These are phyloP conservation scores for Sphagnum magellanicum DNA, from an alignment of 228 moss, liverwort and hornwort genomes.

Conservation along the genomic window DNA sequence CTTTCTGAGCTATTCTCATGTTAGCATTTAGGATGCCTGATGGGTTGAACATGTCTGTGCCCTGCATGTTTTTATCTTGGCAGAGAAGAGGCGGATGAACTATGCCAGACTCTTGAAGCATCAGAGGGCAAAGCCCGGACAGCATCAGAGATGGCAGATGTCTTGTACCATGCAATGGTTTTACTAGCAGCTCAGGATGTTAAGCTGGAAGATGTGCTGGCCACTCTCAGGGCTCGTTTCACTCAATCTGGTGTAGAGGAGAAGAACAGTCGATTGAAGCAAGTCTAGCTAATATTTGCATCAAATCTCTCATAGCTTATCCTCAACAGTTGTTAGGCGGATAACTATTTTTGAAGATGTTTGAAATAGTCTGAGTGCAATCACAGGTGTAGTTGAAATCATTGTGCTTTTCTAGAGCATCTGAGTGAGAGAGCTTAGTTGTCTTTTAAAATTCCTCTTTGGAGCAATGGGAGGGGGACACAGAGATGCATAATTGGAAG, in stretches of 20 bases:
- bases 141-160: constrained; percentile 95
- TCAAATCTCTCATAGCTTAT: too few species aligned
- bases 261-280: constrained; percentile 49
- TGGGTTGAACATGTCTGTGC: neutral
- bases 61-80: neutral
- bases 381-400: too few species aligned
- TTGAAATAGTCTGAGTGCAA: too few species aligned
- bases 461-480: too few species aligned
- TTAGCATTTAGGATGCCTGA: neutral
- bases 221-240: constrained; percentile 64
- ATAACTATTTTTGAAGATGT: too few species aligned
- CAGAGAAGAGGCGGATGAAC: constrained; percentile 96
- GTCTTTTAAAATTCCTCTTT: too few species aligned
- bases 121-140: constrained; percentile 77
- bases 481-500: too few species aligned
- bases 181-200: constrained; percentile 78
- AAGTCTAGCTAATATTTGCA: too few species aligned
- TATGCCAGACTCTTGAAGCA: constrained; percentile 82
- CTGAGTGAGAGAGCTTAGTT: too few species aligned
- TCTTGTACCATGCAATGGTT: constrained; percentile 93
- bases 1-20: neutral
- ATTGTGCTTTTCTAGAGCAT: too few species aligned
- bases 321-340: too few species aligned
- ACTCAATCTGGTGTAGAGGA: constrained; percentile 87
- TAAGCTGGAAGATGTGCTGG: constrained; percentile 81